Evolutionary conservation across 148 eudicot genomes (phyloP).

Genomic region (Chenopodium berlandieri): DNA sequence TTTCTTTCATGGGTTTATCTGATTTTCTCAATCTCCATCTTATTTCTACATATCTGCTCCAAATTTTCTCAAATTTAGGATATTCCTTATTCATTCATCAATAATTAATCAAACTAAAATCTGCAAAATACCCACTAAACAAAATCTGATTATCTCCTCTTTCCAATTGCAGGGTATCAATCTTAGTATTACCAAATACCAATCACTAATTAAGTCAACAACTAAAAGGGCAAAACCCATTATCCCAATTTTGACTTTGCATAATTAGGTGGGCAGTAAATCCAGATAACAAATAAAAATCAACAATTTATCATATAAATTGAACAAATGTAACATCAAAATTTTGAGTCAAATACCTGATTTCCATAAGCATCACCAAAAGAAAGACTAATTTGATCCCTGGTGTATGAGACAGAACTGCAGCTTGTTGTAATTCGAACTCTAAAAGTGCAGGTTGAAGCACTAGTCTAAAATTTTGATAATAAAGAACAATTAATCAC

Average conservation of each 20-base stretch:
- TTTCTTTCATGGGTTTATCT: slow-evolving; percentile 12
- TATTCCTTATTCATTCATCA: no score
- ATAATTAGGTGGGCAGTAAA: not conserved
- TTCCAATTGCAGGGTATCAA: not conserved
- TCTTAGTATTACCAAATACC: not conserved
- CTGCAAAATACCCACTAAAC: not conserved
- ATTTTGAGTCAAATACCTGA: slow-evolving; percentile 33
- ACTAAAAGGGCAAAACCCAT: slow-evolving; percentile 14
- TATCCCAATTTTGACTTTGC: slow-evolving; percentile 4
- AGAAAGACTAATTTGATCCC: slow-evolving; percentile 52
- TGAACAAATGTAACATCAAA: no score
- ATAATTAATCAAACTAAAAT: not conserved
- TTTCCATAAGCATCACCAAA: slow-evolving; percentile 63
- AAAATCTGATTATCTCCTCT: not conserved
- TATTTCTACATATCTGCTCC: not conserved
- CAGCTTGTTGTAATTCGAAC: slow-evolving; percentile 55
- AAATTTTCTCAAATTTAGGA: not conserved
- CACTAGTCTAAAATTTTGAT: slow-evolving; percentile 1
- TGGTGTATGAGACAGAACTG: slow-evolving; percentile 40
- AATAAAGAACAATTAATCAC: not conserved
- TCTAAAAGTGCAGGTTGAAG: slow-evolving; percentile 37
- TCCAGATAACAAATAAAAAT: not conserved
- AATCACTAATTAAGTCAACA: not conserved
- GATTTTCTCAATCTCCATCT: not conserved
- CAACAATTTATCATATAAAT: not conserved